Evolutionary conservation across 1,284 basidiomycete genomes (phyloP).

Genomic region (Hymenochaete sp.): DNA sequence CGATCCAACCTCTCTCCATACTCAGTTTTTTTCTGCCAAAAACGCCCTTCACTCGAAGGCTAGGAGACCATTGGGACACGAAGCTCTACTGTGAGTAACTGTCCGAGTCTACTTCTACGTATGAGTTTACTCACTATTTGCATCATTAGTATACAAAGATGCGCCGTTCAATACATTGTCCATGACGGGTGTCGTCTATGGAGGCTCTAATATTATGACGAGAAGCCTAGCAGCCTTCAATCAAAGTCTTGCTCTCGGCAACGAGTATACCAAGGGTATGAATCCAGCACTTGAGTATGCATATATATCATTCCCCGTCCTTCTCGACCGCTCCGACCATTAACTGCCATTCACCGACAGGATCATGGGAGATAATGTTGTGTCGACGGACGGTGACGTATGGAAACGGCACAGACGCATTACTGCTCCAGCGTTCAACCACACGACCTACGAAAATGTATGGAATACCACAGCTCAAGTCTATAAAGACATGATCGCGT

Average conservation of each 20-base stretch:
- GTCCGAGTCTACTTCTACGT: neutral
- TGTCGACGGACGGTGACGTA: conserved; percentile 24
- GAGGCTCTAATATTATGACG: neutral
- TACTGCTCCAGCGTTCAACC: conserved; percentile 26
- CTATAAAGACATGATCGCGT: conserved; percentile 25
- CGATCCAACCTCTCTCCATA: neutral
- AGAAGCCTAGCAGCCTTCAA: neutral
- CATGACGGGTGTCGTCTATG: neutral
- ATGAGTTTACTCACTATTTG: neutral
- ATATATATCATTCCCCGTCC: neutral
- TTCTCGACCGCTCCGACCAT: neutral
- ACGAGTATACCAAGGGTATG: neutral
- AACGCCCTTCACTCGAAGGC: neutral
- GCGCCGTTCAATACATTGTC: conserved; percentile 7
- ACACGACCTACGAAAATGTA: conserved; percentile 24
- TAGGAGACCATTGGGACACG: neutral
- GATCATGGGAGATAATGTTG: conserved; percentile 27
- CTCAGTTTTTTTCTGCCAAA: neutral
- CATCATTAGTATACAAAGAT: conserved; percentile 9
- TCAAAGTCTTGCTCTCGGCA: neutral
- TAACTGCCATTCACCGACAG: conserved; percentile 13
- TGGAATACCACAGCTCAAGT: conserved; percentile 20
- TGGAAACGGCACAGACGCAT: conserved; percentile 29
- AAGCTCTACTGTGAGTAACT: neutral
- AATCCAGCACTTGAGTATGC: neutral